Percentiles rank a stretch among this genome's conserved stretches.
phyloP scores from a whole-genome alignment of 495 filamentous ascomycete genomes.

The Haplographium delicatum region DNA sequence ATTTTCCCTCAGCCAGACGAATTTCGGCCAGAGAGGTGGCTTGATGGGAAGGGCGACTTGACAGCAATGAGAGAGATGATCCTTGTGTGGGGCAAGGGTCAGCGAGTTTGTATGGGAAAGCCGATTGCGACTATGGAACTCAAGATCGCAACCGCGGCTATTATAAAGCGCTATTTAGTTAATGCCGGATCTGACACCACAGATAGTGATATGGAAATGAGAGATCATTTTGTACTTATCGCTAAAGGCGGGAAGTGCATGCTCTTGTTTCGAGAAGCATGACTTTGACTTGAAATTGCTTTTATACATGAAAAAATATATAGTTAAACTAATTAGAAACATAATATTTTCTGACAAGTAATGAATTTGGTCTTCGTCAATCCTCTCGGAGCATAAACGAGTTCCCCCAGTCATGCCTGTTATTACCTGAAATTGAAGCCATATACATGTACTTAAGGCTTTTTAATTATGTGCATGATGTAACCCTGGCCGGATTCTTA shows the following conservation, averaged over 20 bases:
- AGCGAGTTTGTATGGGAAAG: not conserved
- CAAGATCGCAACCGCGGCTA: not conserved
- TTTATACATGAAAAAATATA: no score
- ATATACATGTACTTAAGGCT: no score
- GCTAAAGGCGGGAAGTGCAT: not conserved
- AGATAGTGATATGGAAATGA: not conserved
- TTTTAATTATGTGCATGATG: no score
- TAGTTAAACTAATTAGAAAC: no score
- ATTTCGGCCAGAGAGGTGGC: not conserved
- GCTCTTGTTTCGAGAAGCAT: not conserved
- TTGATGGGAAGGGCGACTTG: not conserved
- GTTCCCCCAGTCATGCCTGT: no score
- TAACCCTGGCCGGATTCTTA: no score
- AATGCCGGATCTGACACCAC: not conserved
- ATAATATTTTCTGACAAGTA: no score
- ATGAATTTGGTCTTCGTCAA: no score
- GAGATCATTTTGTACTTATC: not conserved
- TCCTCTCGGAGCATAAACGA: no score
- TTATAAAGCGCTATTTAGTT: not conserved
- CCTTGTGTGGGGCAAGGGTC: not conserved
- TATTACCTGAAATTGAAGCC: no score
- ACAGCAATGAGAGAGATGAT: not conserved
- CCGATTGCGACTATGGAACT: not conserved
- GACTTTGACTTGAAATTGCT: no score
- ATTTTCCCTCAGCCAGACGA: not conserved